Base-by-base conservation (phyloP, 1,139 yeast species). In the Saccharomyces hybrid region DNA sequence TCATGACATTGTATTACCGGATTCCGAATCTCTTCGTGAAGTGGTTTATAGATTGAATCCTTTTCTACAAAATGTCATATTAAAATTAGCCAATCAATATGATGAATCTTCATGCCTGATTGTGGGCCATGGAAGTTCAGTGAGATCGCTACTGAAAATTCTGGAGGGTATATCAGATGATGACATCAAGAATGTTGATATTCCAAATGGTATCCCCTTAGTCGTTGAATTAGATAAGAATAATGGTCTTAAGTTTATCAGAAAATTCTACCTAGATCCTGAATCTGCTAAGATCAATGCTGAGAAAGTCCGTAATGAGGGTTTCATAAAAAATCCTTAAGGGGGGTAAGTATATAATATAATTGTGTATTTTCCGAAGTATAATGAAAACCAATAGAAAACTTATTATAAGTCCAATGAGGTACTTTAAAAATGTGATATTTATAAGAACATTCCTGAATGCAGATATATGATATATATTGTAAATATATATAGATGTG, bases 151-250 rank as follows among this genome's bases (percentile, higher is more conserved):
- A 41, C 75, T 85, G 54, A 86, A 85, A 63, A 73, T 82, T 52
- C 64, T 86, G 47, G 79, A 79, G 58, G 71, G 73, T 2, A 78
- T 86, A 3, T 75, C 80, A 49, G 88, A 84, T 63, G 76, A 77
- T n/a, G 84, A 80, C 54, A 86, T 86, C 52, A 79, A 83, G 56
- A 75, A 78, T 51, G 78, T 86, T 51, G 85, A 86, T 66, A 84
- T 86, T 9, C 93, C 95, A 2, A 86, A 88, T 49, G 93, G 90
- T 0, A 82, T 86, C 9, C 95, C 95, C 4, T 72, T 86, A 56
- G 80, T 83, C 42, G 73, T 82, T 57, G 84, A 82, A 58, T 64
- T 82, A 42, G 73, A 65, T 38, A 64, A 79, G 59, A 77, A 77
- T 47, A n/a, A 51, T 31, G 65, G 74, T 13, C 75, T 82, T 38